phyloP scores from a whole-genome alignment of 2,329 filamentous ascomycete species.

The Septoria linicola region DNA sequence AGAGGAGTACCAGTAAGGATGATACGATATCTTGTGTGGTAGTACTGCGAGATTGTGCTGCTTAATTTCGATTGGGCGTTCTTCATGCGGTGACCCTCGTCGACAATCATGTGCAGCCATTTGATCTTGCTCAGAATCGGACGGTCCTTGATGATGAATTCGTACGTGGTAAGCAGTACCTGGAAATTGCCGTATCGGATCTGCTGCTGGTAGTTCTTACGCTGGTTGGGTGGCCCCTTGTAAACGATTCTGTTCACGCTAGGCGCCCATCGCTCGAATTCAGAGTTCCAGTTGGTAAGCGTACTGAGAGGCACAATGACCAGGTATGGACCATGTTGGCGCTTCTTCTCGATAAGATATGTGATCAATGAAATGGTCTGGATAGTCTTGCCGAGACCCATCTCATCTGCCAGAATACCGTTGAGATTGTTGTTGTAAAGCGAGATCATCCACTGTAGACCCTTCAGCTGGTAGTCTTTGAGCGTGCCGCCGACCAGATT shows the following conservation, averaged over 20 bases:
- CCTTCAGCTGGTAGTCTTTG: slow-evolving; percentile 98
- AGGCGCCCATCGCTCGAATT: slow-evolving; percentile 99
- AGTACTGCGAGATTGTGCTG: slow-evolving; percentile 91
- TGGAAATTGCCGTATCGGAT: slow-evolving; percentile 96
- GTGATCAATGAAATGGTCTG: slow-evolving; percentile 98
- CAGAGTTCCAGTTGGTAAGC: slow-evolving; percentile 95
- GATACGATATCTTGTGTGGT: slow-evolving; percentile 88
- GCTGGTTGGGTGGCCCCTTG: slow-evolving; percentile 85
- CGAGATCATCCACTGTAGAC: slow-evolving; percentile 99
- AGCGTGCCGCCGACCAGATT: slow-evolving; percentile 89
- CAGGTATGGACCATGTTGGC: slow-evolving; percentile 85
- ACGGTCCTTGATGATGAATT: slow-evolving; percentile 99
- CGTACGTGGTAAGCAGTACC: slow-evolving; percentile 93
- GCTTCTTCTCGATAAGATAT: slow-evolving; percentile 94
- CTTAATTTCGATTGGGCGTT: slow-evolving; percentile 95
- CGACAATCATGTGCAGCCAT: slow-evolving; percentile 99
- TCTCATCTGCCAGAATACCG: slow-evolving; percentile 96
- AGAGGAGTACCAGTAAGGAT: slow-evolving; percentile 96
- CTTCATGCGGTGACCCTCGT: slow-evolving; percentile 99
- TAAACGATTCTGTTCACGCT: slow-evolving; percentile 85
- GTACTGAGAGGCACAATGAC: slow-evolving; percentile 97
- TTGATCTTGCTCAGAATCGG: slow-evolving; percentile 96
- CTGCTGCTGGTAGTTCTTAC: slow-evolving; percentile 88
- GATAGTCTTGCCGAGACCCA: slow-evolving; percentile 99
- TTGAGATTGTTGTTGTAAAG: slow-evolving; percentile 99